A percentile compares a stretch with the other conserved stretches of the same genome.
phyloP scores from a whole-genome alignment of 371 early-diverging fungal species.

The Saksenaea oblongispora region DNA sequence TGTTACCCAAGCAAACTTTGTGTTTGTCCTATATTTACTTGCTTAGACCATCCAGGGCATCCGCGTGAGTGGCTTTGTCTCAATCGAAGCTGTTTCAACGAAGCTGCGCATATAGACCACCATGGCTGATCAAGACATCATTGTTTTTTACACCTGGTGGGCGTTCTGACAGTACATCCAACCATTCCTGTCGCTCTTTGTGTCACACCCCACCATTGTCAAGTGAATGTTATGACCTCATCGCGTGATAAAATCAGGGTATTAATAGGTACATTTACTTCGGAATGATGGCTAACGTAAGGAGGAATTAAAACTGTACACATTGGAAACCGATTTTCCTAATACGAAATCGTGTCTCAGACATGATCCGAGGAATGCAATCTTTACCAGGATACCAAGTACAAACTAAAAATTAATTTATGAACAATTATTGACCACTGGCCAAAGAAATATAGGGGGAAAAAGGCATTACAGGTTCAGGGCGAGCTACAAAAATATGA shows the following conservation, averaged over 20 bases:
- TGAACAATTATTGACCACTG: too few relatives aligned
- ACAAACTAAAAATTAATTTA: too few relatives aligned
- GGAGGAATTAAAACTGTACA: too few relatives aligned
- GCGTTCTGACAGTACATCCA: background rate
- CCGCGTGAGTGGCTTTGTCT: background rate
- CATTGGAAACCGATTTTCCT: too few relatives aligned
- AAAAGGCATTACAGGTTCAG: too few relatives aligned
- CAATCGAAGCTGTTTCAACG: background rate
- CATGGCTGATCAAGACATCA: background rate
- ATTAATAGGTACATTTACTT: background rate
- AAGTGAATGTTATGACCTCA: conserved; percentile 2
- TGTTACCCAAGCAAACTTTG: background rate
- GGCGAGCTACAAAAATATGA: too few relatives aligned
- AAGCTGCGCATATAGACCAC: background rate
- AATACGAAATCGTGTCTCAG: too few relatives aligned
- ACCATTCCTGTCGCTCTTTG: background rate
- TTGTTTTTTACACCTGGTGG: background rate
- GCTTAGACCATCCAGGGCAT: background rate
- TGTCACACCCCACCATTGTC: conserved; percentile 2
- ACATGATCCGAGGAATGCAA: too few relatives aligned
- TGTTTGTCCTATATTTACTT: background rate
- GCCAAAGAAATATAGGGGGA: too few relatives aligned
- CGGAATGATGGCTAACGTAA: too few relatives aligned
- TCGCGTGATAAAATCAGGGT: background rate
- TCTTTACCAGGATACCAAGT: too few relatives aligned